Base-by-base conservation (phyloP, 192 early-diverging fungal genomes). In the Irineochytrium annulatum region DNA sequence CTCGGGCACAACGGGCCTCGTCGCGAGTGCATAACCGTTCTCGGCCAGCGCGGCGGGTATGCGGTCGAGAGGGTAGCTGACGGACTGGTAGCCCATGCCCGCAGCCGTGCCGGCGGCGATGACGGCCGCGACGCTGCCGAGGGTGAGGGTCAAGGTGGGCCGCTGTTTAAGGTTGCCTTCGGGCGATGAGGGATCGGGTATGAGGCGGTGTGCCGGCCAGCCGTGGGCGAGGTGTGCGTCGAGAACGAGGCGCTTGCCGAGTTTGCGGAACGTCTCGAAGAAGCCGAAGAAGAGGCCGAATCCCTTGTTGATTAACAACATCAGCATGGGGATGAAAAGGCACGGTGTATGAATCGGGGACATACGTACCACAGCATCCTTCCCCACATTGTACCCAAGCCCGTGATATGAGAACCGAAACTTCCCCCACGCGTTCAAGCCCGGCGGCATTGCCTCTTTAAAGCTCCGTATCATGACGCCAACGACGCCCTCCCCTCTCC, bases 221-320 rank as follows among this genome's bases (percentile, higher is more conserved):
- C 11, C 8, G 37, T 41, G 20, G 49, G 19, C 22, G 27, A 11
- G 8, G 20, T 52, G 49, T 8, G 30, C 43, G 59, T 20, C 3
- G 60, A 19, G 11, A 6, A 74, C 77, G 28, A 63, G 17, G 5
- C 58, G 43, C 33, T 77, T 75, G 6, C 74, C 75, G 11, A 57
- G 14, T 29, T 69, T 48, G 2, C 71, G 57, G 19, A 71, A 19
- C 27, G 54, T 63, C 33, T 82, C 77, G 64, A 79, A 82, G 3
- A 79, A 34, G 19, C 75, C 75, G 61, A 82, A 82, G 52, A 82
- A 82, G 57, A 79, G 30, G 1, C 67, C 62, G 58, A 82, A 82
- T 0, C 75, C 74, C 29, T 41, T 8, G 37, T 13, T 8, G n/a
- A 70, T 14, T 41, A 41, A 13, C n/a, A 41, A 41, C 37, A 41